Conservation (phyloP, 768 basidiomycete genomes). For the Bullera alba region DNA sequence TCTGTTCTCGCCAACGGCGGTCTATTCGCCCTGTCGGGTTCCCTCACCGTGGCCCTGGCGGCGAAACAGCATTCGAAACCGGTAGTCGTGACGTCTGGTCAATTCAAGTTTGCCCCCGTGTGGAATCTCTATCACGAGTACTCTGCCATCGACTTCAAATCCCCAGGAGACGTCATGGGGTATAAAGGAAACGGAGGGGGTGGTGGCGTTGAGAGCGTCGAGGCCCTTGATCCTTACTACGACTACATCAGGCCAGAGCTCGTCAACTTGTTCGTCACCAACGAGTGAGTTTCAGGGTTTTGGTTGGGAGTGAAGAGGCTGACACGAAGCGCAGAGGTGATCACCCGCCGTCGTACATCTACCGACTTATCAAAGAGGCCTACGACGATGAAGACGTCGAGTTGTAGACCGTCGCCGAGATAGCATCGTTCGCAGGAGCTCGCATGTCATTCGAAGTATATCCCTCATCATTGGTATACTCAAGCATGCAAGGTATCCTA, state of each 20-base stretch:
- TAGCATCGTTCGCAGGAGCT: too few relatives aligned
- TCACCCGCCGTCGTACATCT: slow-evolving; percentile 86
- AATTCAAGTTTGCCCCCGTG: slow-evolving; percentile 89
- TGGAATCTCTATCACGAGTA: slow-evolving; percentile 46
- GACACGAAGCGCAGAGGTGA: slow-evolving; percentile 62
- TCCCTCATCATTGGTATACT: neutral
- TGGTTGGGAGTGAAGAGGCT: neutral
- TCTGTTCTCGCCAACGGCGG: slow-evolving; percentile 95
- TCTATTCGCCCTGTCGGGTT: slow-evolving; percentile 82
- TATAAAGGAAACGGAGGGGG: slow-evolving; percentile 54
- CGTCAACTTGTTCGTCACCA: slow-evolving; percentile 89
- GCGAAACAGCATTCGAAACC: slow-evolving; percentile 85
- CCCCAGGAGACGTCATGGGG: slow-evolving; percentile 49
- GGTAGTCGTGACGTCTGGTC: slow-evolving; percentile 86
- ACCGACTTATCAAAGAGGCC: slow-evolving; percentile 78
- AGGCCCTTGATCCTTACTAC: slow-evolving; percentile 91
- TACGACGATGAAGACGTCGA: slow-evolving; percentile 93
- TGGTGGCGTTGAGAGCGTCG: slow-evolving; percentile 74
- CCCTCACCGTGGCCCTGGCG: slow-evolving; percentile 74
- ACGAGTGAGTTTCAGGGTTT: slow-evolving; percentile 63
- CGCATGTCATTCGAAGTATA: neutral
- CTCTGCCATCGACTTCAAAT: slow-evolving; percentile 41
- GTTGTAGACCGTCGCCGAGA: slow-evolving; percentile 47
- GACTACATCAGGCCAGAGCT: slow-evolving; percentile 91
- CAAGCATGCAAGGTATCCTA: too few relatives aligned